These are phyloP conservation scores for Takashimella koratensis DNA, from an alignment of 1,284 basidiomycete species.

Conservation along the genomic window DNA sequence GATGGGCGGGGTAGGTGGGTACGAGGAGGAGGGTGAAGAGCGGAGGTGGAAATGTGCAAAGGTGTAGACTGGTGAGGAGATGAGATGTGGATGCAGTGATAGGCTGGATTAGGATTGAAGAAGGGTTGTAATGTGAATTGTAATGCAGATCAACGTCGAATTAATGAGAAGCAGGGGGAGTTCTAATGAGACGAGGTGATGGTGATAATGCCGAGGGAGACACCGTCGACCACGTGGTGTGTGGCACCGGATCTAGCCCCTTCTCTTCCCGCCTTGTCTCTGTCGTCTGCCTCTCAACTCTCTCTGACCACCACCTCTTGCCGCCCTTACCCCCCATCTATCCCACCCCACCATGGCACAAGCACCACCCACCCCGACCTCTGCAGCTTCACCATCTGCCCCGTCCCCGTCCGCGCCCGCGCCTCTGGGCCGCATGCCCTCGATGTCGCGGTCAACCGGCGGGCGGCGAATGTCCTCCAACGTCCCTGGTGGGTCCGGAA, in stretches of 20 bases:
- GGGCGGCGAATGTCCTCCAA: too few relatives aligned
- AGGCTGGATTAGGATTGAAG: background rate
- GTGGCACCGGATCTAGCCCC: background rate
- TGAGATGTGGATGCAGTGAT: background rate
- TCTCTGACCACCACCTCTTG: too few relatives aligned
- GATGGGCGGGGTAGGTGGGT: background rate
- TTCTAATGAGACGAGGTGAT: too few relatives aligned
- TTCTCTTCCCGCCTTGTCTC: background rate
- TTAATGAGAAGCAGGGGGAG: background rate
- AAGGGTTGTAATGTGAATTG: background rate
- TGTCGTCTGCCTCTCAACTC: background rate
- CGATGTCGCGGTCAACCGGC: constrained; percentile 11
- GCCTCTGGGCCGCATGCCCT: constrained; percentile 8
- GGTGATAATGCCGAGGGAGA: background rate
- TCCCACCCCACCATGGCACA: background rate
- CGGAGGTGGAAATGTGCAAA: constrained; percentile 1
- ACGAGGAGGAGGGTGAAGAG: constrained; percentile 3
- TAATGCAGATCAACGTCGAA: background rate
- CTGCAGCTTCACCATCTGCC: background rate
- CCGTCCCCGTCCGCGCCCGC: background rate
- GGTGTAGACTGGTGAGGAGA: background rate
- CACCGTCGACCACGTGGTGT: background rate
- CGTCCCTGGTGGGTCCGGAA: background rate
- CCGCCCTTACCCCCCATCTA: background rate
- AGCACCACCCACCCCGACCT: too few relatives aligned